Evolutionary conservation across 306 rosid genomes (phyloP), one percentile per base, ranked within the genome.

Genomic region (Biancaea sappan): DNA sequence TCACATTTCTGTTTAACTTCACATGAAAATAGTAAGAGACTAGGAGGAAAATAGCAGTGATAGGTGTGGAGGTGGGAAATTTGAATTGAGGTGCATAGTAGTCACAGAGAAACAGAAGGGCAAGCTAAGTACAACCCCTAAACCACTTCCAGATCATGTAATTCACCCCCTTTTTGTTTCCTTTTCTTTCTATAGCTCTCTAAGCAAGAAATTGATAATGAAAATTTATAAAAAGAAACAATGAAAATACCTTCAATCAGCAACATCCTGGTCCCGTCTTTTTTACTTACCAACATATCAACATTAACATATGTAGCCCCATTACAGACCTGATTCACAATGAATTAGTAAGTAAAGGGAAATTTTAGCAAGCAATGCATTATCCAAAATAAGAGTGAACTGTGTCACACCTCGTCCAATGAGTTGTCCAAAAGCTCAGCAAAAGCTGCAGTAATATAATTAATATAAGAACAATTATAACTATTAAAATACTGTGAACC

Each of bases 341-440:
- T 62, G 48, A 87, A 56, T 1, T 16, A 58, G 77, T 62, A 65
- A 57, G 41, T 54, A 14, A 80, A 73, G 54, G 41, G 54, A 38
- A 77, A 66, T 37, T 56, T 53, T 70, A 28, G 51, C 37, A 53
- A 13, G 47, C n/a, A 7, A 5, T 41, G 48, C 47, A 54, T 62
- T 22, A 69, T 25, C 50, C 35, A 37, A 25, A 66, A 37, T 12
- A 26, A 24, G 74, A 28, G 37, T 25, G 21, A 72, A 8, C 52
- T 26, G 19, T 8, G 53, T 60, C 78, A 78, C 83, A 94, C 98
- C 96, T 94, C 98, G 44, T 94, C 99, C 87, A 94, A 71, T 31
- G 99, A 77, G 66, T 94, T 94, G 85, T 94, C 99, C 79, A 94
- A 74, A 76, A 94, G 91, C 92, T 94, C 98, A 0, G 99, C 98